Evolutionary conservation across 2,329 filamentous ascomycete genomes (phyloP), one percentile per base, ranked within the genome.

Genomic region (Alternaria brassicae): DNA sequence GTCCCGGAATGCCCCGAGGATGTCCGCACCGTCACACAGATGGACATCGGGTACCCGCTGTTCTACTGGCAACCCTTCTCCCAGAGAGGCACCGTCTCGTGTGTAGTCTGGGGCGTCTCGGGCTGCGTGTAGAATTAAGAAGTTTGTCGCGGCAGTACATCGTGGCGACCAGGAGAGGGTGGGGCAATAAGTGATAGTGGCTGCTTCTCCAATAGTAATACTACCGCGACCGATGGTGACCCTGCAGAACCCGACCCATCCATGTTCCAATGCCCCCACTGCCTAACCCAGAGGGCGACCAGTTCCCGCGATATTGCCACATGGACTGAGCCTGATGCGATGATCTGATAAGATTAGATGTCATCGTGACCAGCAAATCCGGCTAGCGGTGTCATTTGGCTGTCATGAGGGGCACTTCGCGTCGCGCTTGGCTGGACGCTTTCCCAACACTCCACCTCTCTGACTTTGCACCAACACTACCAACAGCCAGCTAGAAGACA

Each of bases 291-390:
- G 47, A 49, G 13, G 47, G 21, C 25, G 12, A 7, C 15, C 21
- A 34, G 28, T 42, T 34, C 30, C 37, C 15, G 27, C 25, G 17
- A 25, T 19, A 37, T 37, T 9, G 21, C 17, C 37, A 48, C 30
- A 13, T 56, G 30, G 17, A 37, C 40, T 42, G 56, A 58, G 42
- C 1, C 12, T 49, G 34, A 17, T 41, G 42, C 56, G 61, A 59
- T 56, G 37, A 63, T 63, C 58, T 53, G 61, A 63, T 63, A 58
- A 63, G 61, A 63, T 63, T 63, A 61, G 52, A 58, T 61, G 57
- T 45, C 52, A 44, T 30, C 19, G 48, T 60, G 37, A 50, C 36
- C 19, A 40, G 12, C n/a, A 30, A 23, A 42, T 27, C 37, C 30
- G 34, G 41, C 44, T 62, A 54, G 56, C 34, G 37, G 12, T 39